Percentiles rank a stretch among this genome's conserved stretches.
phyloP scores from a whole-genome alignment of 2,329 filamentous ascomycete species.

The Ambrosiella cleistominuta region DNA sequence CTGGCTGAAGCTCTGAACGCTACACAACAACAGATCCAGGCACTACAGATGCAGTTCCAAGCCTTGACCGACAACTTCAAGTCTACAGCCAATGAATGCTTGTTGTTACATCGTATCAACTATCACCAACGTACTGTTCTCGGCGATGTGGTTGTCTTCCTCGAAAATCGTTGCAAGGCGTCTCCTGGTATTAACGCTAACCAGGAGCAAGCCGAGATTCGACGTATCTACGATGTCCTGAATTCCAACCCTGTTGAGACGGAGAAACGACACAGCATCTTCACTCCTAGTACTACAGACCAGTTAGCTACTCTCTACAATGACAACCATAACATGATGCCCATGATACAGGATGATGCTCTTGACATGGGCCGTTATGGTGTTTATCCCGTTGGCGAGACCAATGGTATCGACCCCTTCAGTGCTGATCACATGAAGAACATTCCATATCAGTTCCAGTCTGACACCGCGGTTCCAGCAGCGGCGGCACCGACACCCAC shows the following conservation, averaged over 20 bases:
- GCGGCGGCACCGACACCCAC: not conserved
- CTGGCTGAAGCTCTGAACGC: constrained; percentile 7
- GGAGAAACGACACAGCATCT: constrained; percentile 10
- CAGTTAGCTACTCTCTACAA: constrained; percentile 10
- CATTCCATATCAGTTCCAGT: constrained; percentile 57
- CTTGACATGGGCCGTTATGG: constrained; percentile 42
- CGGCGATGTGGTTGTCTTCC: constrained; percentile 38
- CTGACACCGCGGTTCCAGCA: constrained; percentile 14
- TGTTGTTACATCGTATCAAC: constrained; percentile 29
- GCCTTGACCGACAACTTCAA: constrained; percentile 50
- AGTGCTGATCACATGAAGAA: constrained; percentile 88
- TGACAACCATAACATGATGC: constrained; percentile 18
- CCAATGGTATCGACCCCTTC: constrained; percentile 85
- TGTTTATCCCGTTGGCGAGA: constrained; percentile 82
- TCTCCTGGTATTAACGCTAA: constrained; percentile 8
- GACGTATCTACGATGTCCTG: constrained; percentile 29
- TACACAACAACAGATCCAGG: constrained; percentile 25
- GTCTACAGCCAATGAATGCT: constrained; percentile 41
- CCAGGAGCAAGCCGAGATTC: constrained; percentile 23
- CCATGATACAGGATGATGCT: constrained; percentile 35
- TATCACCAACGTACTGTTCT: constrained; percentile 35
- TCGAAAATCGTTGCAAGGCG: constrained; percentile 17
- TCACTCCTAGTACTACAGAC: constrained; percentile 8
- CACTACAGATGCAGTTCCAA: constrained; percentile 67
- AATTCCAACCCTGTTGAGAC: constrained; percentile 1